Base-by-base conservation (phyloP, 23 red algal species). In the Gracilariopsis chorda region DNA sequence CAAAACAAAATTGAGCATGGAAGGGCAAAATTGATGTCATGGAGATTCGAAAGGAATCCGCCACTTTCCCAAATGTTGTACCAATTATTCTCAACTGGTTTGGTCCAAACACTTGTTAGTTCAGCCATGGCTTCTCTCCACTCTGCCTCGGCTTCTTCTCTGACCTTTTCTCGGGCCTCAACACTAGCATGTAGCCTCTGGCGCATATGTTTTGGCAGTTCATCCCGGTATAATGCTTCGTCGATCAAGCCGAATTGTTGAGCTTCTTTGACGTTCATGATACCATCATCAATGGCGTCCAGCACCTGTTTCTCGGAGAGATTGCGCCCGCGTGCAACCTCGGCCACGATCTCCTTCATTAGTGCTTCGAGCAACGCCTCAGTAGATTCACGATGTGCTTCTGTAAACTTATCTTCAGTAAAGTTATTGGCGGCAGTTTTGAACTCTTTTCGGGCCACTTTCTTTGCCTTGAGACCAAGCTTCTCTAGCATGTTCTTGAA, bases 391-490 rank as follows among this genome's bases (percentile, higher is more conserved):
- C 87, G 74, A 63, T 95, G 93, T 25, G 84, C 70, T 44, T 90
- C 80, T 33, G 93, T 95, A 42, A 90, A 95, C 35, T 83, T 89
- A 1, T 74, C 87, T 78, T 95, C 84, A 4, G 93, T 95, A 40
- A 91, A 77, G 33, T 17, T 44, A 58, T 95, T 95, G 25, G 86
- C 93, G 4, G 93, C 93, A 27, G 83, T 95, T 48, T 95, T 95
- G 35, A 86, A 95, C 36, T 95, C 84, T 25, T 90, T 90, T 47
- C 93, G 80, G 46, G 79, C 80, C 5, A 95, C 87, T 43, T 90
- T 90, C 30, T 86, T 84, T 13, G 81, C 52, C 77, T 84, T 80
- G 11, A 95, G 12, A 73, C 93, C 93, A 16, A 80, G 51, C 51
- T 88, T 76, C 36, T 88, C 87, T 17, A 95, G 52, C 71, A 86